Conservation (phyloP, 108 stramenopile genomes). For the Conticribra weissflogii region DNA sequence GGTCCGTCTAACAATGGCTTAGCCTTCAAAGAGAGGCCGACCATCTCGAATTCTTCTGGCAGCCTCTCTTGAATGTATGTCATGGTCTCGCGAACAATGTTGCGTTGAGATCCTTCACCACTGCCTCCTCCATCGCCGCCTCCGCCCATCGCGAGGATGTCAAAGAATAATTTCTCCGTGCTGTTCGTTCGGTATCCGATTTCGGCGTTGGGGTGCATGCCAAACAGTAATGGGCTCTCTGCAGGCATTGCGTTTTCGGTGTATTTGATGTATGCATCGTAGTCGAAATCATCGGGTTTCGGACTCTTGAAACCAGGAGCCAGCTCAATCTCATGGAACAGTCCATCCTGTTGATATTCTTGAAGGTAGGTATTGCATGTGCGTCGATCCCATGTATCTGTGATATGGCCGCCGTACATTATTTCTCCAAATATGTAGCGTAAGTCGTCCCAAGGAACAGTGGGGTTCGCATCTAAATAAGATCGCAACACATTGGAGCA, state of each 20-base stretch:
- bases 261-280: slow-evolving; percentile 64
- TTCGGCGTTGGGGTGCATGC: slow-evolving; percentile 84
- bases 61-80: slow-evolving; percentile 58
- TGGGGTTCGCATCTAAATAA: slow-evolving; percentile 67
- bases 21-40: slow-evolving; percentile 54
- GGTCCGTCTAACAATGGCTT: slow-evolving; percentile 63
- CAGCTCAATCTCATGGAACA: slow-evolving; percentile 53
- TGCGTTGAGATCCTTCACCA: slow-evolving; percentile 19
- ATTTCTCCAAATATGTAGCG: slow-evolving; percentile 89
- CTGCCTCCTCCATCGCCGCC: slow-evolving; percentile 40
- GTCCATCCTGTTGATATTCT: slow-evolving; percentile 44
- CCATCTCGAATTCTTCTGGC: slow-evolving; percentile 73
- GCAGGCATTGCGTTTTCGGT: slow-evolving; percentile 59
- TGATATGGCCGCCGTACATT: slow-evolving; percentile 90
- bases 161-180: slow-evolving; percentile 56
- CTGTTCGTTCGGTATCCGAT: slow-evolving; percentile 76
- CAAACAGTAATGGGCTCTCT: slow-evolving; percentile 78
- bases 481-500: slow-evolving; percentile 67
- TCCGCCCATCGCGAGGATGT: slow-evolving; percentile 64
- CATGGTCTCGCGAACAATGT: slow-evolving; percentile 50
- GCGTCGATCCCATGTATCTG: slow-evolving; percentile 84
- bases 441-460: slow-evolving; percentile 83
- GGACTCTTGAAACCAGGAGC: slow-evolving; percentile 79
- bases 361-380: slow-evolving; percentile 75
- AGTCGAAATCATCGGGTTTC: slow-evolving; percentile 49